phyloP scores from a whole-genome alignment of 169 alveolate genomes.

The Babesia ovata region DNA sequence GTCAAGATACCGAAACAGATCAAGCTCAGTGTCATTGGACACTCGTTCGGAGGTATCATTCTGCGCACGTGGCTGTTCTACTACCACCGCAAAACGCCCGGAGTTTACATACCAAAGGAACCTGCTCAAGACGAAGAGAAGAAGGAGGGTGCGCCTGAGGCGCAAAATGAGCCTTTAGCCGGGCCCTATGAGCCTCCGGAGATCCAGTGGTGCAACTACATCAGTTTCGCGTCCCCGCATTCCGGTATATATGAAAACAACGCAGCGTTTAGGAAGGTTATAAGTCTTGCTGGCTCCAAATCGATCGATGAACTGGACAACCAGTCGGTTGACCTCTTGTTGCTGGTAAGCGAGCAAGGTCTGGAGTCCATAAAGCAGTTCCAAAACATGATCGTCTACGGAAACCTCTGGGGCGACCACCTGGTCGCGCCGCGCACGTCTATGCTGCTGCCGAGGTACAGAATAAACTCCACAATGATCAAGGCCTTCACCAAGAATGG shows the following conservation, averaged over 20 bases:
- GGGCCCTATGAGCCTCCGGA: constrained; percentile 12
- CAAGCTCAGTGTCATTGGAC: constrained; percentile 75
- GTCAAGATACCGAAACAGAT: constrained; percentile 44
- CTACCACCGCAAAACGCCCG: constrained; percentile 47
- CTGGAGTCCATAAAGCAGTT: constrained; percentile 51
- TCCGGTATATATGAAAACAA: constrained; percentile 76
- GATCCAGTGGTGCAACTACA: constrained; percentile 68
- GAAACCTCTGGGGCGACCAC: constrained; percentile 75
- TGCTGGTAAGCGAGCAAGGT: constrained; percentile 63
- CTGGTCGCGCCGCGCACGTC: constrained; percentile 81
- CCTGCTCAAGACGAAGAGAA: background rate
- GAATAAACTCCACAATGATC: constrained; percentile 47
- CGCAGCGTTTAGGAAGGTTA: constrained; percentile 53
- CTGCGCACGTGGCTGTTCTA: constrained; percentile 60
- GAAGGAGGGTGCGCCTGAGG: background rate
- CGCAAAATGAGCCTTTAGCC: background rate
- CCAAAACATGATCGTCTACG: constrained; percentile 74
- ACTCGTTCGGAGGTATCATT: constrained; percentile 77
- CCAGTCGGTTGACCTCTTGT: constrained; percentile 66
- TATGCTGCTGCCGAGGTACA: constrained; percentile 68
- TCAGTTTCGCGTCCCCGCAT: constrained; percentile 78
- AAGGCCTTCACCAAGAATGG: constrained; percentile 50
- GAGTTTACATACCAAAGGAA: constrained; percentile 1
- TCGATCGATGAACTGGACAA: constrained; percentile 73
- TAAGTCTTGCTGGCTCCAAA: constrained; percentile 69